A percentile compares a stretch with the other conserved stretches of the same genome.
Conservation (phyloP, 345 rosid genomes). For the Ricinus communis region DNA sequence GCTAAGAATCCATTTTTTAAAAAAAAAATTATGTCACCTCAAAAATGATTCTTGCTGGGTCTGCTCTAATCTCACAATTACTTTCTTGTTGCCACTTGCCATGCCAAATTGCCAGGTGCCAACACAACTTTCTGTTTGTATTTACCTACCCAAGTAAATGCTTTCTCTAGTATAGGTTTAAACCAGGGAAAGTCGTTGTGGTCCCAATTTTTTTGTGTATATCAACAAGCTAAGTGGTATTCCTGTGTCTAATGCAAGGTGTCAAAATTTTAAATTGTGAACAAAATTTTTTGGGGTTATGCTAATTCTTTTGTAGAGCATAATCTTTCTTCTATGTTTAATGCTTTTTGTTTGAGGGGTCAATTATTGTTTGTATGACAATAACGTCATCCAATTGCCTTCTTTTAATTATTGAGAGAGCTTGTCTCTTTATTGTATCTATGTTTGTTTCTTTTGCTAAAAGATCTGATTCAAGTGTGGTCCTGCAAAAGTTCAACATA, state of each 20-base stretch:
- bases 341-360: background rate
- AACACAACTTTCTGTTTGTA: too few species aligned
- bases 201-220: too few species aligned
- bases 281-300: too few species aligned
- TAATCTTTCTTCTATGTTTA: too few species aligned
- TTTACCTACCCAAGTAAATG: background rate
- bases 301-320: too few species aligned
- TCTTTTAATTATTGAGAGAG: background rate
- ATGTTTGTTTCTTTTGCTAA: background rate
- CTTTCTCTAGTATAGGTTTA: background rate
- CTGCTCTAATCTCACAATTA: background rate
- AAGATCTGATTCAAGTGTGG: background rate
- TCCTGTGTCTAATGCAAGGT: too few species aligned
- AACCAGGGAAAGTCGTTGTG: background rate
- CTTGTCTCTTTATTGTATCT: background rate
- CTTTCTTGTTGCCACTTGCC: constrained; percentile 4
- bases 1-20: constrained; percentile 13
- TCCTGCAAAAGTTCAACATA: background rate
- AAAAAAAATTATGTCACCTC: too few species aligned
- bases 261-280: too few species aligned
- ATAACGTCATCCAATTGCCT: background rate
- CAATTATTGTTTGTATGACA: background rate
- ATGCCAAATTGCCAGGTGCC: background rate
- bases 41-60: constrained; percentile 11
- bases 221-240: too few species aligned